Evolutionary conservation across 2,329 filamentous ascomycete species (phyloP).

Genomic region (Neurospora sp.): DNA sequence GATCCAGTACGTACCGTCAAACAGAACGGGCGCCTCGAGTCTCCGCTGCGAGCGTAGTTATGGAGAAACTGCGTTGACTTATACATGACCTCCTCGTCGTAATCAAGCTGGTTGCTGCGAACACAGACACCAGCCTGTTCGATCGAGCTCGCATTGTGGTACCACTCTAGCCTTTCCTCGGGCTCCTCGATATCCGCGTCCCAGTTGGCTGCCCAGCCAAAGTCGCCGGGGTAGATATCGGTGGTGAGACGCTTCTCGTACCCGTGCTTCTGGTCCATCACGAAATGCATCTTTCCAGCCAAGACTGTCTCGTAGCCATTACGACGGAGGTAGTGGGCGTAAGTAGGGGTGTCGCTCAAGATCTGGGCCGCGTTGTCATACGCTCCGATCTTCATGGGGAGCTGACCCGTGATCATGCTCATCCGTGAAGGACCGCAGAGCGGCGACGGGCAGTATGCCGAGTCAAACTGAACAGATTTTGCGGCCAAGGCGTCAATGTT

Average conservation of each 20-base stretch:
- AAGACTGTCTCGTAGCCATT: constrained; percentile 84
- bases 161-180: constrained; percentile 80
- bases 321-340: constrained; percentile 79
- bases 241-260: constrained; percentile 90
- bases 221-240: constrained; percentile 91
- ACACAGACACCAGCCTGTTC: constrained; percentile 82
- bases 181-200: constrained; percentile 52
- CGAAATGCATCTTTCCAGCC: constrained; percentile 96
- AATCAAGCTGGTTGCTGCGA: constrained; percentile 89
- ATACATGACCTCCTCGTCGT: constrained; percentile 94
- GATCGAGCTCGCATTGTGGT: constrained; percentile 91
- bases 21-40: constrained; percentile 66
- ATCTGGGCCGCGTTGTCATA: constrained; percentile 89
- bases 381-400: constrained; percentile 84
- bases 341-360: constrained; percentile 76
- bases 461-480: constrained; percentile 81
- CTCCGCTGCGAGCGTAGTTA: constrained; percentile 76
- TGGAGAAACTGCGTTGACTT: constrained; percentile 83
- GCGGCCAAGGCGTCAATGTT: constrained; percentile 77
- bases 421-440: constrained; percentile 88
- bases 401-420: constrained; percentile 85
- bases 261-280: constrained; percentile 87
- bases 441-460: constrained; percentile 87
- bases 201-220: constrained; percentile 94
- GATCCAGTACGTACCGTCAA: constrained; percentile 50